Percentiles rank a stretch among this genome's conserved stretches.
phyloP scores from a whole-genome alignment of 78 protist species.

The Guillardia theta region DNA sequence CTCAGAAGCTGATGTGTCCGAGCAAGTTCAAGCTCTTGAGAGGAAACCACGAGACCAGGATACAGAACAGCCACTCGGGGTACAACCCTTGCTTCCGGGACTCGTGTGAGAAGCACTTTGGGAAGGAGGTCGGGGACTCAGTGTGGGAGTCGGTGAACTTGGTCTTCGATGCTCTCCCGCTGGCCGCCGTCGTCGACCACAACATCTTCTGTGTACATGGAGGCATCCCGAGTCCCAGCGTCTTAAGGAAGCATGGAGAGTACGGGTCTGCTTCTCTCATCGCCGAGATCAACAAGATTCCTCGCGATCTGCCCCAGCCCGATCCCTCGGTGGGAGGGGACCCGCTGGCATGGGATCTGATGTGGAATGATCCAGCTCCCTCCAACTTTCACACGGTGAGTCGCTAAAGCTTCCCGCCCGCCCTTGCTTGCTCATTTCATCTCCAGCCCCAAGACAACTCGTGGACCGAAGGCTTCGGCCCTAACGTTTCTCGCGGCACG shows the following conservation, averaged over 20 bases:
- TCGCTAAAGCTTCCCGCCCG: neutral
- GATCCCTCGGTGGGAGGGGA: neutral
- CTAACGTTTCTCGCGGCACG: neutral
- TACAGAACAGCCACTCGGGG: neutral
- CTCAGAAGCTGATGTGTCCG: constrained; percentile 3
- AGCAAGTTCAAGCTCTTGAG: neutral
- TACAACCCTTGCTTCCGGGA: neutral
- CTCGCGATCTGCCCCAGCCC: neutral
- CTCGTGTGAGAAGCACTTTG: neutral
- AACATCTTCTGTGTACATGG: neutral
- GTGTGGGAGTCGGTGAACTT: neutral
- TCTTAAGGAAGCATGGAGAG: neutral
- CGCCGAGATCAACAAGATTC: neutral
- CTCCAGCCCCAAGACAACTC: neutral
- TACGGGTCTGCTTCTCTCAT: neutral
- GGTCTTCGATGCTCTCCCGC: neutral
- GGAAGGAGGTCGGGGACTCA: neutral
- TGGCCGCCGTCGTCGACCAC: neutral
- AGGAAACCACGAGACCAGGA: neutral
- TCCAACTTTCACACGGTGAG: neutral
- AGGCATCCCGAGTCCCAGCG: neutral
- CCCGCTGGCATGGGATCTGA: neutral
- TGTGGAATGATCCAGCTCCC: constrained; percentile 12
- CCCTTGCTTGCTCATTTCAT: neutral
- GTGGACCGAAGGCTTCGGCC: neutral